A percentile compares a stretch with the other conserved stretches of the same genome.
phyloP scores from a whole-genome alignment of 1,284 basidiomycete genomes.

The Leccinum ponderosum region DNA sequence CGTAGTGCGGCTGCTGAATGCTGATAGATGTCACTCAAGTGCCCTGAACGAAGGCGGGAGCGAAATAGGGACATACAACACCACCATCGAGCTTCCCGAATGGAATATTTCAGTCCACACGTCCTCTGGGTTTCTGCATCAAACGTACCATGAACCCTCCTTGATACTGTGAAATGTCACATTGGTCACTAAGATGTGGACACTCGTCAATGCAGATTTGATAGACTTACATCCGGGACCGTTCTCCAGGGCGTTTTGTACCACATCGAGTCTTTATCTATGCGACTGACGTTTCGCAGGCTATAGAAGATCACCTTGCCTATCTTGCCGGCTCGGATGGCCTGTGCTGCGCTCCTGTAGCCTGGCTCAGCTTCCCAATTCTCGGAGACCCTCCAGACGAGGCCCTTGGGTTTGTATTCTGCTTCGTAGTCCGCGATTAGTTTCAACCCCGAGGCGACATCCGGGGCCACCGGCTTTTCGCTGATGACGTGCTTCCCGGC shows the following conservation, averaged over 20 bases:
- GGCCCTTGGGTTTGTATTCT: constrained; percentile 64
- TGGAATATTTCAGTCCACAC: not conserved
- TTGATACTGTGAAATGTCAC: constrained; percentile 58
- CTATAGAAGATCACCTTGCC: constrained; percentile 67
- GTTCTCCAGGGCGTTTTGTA: constrained; percentile 84
- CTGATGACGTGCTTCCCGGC: constrained; percentile 86
- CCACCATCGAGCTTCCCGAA: constrained; percentile 60
- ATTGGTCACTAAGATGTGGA: not conserved
- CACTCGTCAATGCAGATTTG: not conserved
- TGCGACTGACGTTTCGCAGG: constrained; percentile 51
- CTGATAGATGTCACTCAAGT: constrained; percentile 31
- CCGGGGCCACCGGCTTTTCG: constrained; percentile 83
- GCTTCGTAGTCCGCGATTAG: constrained; percentile 69
- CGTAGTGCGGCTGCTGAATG: constrained; percentile 67
- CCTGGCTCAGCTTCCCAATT: constrained; percentile 77
- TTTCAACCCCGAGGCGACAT: constrained; percentile 60
- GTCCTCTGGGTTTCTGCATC: not conserved
- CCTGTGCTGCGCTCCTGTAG: constrained; percentile 51
- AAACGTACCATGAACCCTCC: constrained; percentile 70
- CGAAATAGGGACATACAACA: constrained; percentile 49
- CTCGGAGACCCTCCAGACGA: constrained; percentile 86
- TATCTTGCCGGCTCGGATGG: constrained; percentile 58
- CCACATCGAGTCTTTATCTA: constrained; percentile 68
- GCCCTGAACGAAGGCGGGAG: not conserved
- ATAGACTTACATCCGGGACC: constrained; percentile 65